phyloP scores from a whole-genome alignment of 2,329 filamentous ascomycete genomes.

The Claviceps paspali region DNA sequence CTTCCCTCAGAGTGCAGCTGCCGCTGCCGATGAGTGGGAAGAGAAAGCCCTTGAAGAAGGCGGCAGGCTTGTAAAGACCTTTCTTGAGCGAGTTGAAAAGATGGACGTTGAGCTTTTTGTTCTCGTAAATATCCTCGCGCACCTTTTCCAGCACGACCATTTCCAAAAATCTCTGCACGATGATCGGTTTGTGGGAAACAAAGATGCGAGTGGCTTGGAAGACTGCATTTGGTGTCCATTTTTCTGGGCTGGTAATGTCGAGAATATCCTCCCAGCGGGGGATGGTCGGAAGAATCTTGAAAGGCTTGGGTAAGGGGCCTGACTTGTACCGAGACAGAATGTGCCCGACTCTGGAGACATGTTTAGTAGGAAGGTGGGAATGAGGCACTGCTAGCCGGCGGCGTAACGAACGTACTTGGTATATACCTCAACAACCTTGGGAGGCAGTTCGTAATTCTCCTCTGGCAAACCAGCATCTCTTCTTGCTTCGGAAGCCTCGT shows the following conservation, averaged over 20 bases:
- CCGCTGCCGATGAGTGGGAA: constrained; percentile 78
- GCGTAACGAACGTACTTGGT: constrained; percentile 47
- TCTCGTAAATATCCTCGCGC: constrained; percentile 87
- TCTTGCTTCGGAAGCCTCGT: constrained; percentile 53
- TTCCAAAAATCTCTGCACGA: constrained; percentile 74
- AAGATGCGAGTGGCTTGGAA: constrained; percentile 90
- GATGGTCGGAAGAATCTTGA: constrained; percentile 89
- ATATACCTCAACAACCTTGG: constrained; percentile 88
- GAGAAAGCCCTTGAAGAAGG: constrained; percentile 92
- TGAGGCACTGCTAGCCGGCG: not conserved
- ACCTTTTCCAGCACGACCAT: constrained; percentile 78
- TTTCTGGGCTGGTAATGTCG: constrained; percentile 65
- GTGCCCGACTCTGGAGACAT: constrained; percentile 51
- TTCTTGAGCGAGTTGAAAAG: constrained; percentile 90
- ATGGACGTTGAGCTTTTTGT: constrained; percentile 89
- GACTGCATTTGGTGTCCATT: constrained; percentile 57
- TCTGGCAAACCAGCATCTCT: constrained; percentile 41
- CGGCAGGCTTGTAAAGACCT: constrained; percentile 79
- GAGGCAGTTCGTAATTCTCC: constrained; percentile 73
- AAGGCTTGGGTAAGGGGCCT: constrained; percentile 91
- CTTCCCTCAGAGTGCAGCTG: constrained; percentile 84
- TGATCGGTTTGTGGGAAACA: constrained; percentile 64
- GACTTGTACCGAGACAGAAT: constrained; percentile 88
- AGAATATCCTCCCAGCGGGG: constrained; percentile 84
- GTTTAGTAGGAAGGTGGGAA: constrained; percentile 8